A percentile compares a stretch with the other conserved stretches of the same genome.
Evolutionary conservation across 2,329 filamentous ascomycete genomes (phyloP).

Genomic region (Cercospora canescens): DNA sequence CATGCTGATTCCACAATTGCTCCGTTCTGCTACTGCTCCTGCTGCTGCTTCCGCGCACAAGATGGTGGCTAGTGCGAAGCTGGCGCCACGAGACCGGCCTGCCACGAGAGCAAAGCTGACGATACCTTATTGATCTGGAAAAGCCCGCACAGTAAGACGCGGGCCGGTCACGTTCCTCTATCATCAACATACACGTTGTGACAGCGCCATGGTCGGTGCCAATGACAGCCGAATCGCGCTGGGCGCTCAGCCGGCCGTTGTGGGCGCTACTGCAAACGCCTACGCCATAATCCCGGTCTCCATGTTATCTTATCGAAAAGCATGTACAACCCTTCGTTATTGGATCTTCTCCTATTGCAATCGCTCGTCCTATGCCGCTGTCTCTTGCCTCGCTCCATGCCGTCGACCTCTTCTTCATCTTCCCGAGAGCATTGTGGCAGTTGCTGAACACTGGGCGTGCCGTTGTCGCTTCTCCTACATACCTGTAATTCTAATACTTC

Average conservation of each 20-base stretch:
- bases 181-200: not conserved
- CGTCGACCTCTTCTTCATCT: not conserved
- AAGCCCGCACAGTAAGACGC: no score
- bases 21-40: no score
- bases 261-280: constrained; percentile 4
- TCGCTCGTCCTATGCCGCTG: not conserved
- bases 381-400: not conserved
- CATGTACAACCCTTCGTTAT: not conserved
- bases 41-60: not conserved
- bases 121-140: no score
- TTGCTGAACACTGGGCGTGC: not conserved
- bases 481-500: not conserved
- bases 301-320: not conserved
- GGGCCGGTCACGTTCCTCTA: no score
- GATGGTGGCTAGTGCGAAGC: not conserved
- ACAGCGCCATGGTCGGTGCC: not conserved
- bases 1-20: not conserved
- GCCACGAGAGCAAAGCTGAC: not conserved
- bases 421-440: not conserved
- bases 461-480: not conserved
- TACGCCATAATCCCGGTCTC: not conserved
- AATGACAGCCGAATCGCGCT: not conserved
- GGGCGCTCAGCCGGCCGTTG: not conserved
- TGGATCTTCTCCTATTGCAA: not conserved
- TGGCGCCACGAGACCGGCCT: not conserved